Base-by-base conservation (phyloP, 345 rosid genomes). In the Murraya koenigii region DNA sequence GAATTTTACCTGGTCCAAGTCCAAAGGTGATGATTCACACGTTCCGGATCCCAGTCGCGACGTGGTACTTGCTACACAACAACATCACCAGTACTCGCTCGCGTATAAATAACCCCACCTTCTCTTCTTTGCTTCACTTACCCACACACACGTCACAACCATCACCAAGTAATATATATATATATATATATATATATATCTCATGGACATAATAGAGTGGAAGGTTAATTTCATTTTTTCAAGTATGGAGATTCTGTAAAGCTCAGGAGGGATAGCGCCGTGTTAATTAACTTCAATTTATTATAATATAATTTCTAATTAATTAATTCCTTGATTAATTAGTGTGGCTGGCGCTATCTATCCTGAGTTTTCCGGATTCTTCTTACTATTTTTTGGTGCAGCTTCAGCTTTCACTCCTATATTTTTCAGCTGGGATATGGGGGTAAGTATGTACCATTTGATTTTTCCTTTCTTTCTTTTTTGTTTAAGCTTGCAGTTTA, bases 191-290 rank as follows among this genome's bases (percentile, higher is more conserved):
- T 2, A n/a, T n/a, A n/a, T 11, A 11, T 11, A 13, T 13, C 3
- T 44, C 4, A 3, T 44, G 32, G 32, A 13, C 2, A 0, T 13
- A 4, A 41, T 11, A 1, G 49, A 44, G 32, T 30, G 32, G 32
- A 30, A 30, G 49, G 49, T 44, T 13, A 44, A 44, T 44, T 44
- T 44, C 49, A 3, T 44, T 13, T 44, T 44, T 1, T 44, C 17
- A 44, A 81, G 88, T 80, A 69, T 49, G 79, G 78, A 83, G 86
- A 83, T 79, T 82, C 93, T 78, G 82, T 87, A 69, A 90, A 90
- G 91, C 93, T 90, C 93, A 90, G 93, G 93, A 90, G 91, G 91
- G 93, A 90, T 90, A 90, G 93, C 91, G 93, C 93, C 93, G 67
- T 25, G 75, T 32, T 30, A 58, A 28, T 1, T 23, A 25, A 47